phyloP scores from a whole-genome alignment of 2,329 filamentous ascomycete species.

The Arthrobotrys sphaeroides region DNA sequence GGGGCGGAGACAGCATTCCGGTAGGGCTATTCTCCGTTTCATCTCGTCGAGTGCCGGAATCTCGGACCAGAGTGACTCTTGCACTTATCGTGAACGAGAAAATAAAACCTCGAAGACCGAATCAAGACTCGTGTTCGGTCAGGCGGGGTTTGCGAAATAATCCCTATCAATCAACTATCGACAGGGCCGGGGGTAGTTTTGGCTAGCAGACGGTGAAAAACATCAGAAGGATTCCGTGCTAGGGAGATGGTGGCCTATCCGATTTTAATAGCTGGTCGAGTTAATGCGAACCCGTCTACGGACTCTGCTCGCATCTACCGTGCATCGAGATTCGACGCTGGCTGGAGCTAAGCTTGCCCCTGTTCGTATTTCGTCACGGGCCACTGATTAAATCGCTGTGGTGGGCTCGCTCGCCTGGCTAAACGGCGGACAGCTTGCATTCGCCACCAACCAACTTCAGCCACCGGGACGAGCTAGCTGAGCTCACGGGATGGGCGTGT shows the following conservation, averaged over 20 bases:
- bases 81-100: background rate
- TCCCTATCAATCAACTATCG: background rate
- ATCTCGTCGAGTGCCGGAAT: constrained; percentile 29
- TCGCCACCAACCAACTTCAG: constrained; percentile 1
- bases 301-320: background rate
- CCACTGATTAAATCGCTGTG: background rate
- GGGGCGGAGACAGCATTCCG: background rate
- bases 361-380: constrained; percentile 45
- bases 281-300: background rate
- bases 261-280: constrained; percentile 8
- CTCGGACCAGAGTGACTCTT: background rate
- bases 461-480: background rate
- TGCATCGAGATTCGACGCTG: background rate
- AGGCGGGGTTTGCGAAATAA: background rate
- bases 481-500: background rate
- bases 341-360: constrained; percentile 23
- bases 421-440: constrained; percentile 36
- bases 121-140: background rate
- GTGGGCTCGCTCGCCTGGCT: constrained; percentile 32
- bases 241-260: background rate
- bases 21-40: constrained; percentile 12
- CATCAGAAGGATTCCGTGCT: background rate
- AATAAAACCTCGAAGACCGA: background rate
- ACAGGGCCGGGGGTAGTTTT: background rate
- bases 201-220: background rate